A percentile compares a stretch with the other conserved stretches of the same genome.
Conservation (phyloP, 2,329 filamentous ascomycete genomes). For the Ophiostoma novo-ulmi region DNA sequence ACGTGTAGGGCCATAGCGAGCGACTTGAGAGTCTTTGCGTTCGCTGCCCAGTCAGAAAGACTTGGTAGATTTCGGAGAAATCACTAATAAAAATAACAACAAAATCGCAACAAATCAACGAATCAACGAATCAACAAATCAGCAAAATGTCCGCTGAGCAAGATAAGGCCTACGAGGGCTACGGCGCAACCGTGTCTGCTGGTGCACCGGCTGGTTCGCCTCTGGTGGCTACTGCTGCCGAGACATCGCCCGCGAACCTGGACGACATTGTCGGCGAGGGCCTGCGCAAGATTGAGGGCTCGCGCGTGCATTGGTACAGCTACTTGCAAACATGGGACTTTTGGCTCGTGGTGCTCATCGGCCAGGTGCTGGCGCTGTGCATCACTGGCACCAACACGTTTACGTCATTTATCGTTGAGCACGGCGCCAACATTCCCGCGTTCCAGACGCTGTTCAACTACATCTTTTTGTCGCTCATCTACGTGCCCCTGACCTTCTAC, state of each 20-base stretch:
- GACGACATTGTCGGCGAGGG: slow-evolving; percentile 45
- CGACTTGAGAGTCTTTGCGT: slow-evolving; percentile 63
- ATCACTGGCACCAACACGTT: slow-evolving; percentile 93
- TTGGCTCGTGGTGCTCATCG: slow-evolving; percentile 74
- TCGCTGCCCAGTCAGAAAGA: slow-evolving; percentile 57
- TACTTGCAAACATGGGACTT: slow-evolving; percentile 84
- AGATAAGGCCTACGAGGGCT: slow-evolving; percentile 17
- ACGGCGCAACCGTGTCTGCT: slow-evolving; percentile 14
- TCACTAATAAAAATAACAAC: background rate
- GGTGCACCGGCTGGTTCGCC: background rate
- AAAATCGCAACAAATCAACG: background rate
- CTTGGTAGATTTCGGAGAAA: slow-evolving; percentile 28
- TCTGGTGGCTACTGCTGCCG: slow-evolving; percentile 25
- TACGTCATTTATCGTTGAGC: slow-evolving; percentile 62
- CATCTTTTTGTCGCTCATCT: slow-evolving; percentile 73
- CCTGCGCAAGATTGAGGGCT: slow-evolving; percentile 51
- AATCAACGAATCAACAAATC: background rate
- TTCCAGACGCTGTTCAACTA: slow-evolving; percentile 98
- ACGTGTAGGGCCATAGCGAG: slow-evolving; percentile 46
- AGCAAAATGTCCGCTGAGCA: slow-evolving; percentile 18
- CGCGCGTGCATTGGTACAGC: slow-evolving; percentile 56
- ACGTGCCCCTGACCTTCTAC: slow-evolving; percentile 73
- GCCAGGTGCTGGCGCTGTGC: slow-evolving; percentile 80
- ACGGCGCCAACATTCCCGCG: slow-evolving; percentile 76
- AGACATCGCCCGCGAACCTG: slow-evolving; percentile 27